phyloP scores from a whole-genome alignment of 371 early-diverging fungal species.

The Apophysomyces variabilis region DNA sequence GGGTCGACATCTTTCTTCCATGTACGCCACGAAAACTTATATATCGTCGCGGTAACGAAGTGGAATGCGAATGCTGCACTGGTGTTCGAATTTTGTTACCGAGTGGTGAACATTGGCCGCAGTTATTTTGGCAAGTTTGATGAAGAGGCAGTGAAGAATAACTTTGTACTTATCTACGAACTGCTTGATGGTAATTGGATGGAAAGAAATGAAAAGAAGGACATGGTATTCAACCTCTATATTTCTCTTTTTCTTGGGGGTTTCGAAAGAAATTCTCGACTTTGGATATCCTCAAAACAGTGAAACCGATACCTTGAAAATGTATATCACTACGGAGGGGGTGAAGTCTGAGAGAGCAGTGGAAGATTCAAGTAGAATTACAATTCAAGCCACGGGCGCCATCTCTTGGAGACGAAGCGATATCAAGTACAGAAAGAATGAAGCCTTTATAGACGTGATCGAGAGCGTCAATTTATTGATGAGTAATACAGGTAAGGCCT shows the following conservation, averaged over 20 bases:
- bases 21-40: constrained; percentile 88
- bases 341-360: constrained; percentile 80
- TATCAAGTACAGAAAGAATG: constrained; percentile 93
- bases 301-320: constrained; percentile 85
- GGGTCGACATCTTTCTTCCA: constrained; percentile 89
- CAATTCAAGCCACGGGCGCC: constrained; percentile 91
- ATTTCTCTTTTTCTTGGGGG: constrained; percentile 3
- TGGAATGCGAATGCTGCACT: constrained; percentile 85
- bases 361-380: constrained; percentile 80
- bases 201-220: too few species aligned
- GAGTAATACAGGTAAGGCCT: constrained; percentile 65
- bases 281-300: constrained; percentile 93
- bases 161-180: constrained; percentile 92
- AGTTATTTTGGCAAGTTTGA: constrained; percentile 89
- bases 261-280: constrained; percentile 79
- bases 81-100: constrained; percentile 86
- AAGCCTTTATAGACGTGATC: constrained; percentile 97
- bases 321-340: constrained; percentile 89
- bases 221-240: not conserved
- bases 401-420: constrained; percentile 88
- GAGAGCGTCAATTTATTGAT: constrained; percentile 92
- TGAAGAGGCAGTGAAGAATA: constrained; percentile 89
- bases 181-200: constrained; percentile 77
- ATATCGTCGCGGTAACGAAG: constrained; percentile 85
- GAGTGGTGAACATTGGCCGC: constrained; percentile 74